Evolutionary conservation across 257 asterid genomes (phyloP), one percentile per base, ranked within the genome.

Genomic region (Jacaranda copaia): DNA sequence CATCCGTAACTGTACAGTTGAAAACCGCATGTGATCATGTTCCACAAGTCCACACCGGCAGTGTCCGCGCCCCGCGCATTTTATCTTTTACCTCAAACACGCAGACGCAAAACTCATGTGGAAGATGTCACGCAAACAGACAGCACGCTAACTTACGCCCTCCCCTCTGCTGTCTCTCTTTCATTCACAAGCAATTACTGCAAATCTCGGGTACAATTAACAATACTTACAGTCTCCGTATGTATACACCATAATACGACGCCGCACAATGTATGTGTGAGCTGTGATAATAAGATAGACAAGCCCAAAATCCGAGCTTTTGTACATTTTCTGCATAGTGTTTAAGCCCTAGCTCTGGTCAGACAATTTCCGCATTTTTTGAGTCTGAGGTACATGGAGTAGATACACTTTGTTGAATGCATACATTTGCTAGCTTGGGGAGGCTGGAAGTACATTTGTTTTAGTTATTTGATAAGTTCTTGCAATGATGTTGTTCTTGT

Each of bases 141-240:
- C 84, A 79, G 36, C 74, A 43, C 19, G 82, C 86, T 85, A 79
- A 81, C 82, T 1, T 79, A 19, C 85, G 85, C 88, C 53, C 79
- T 10, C 82, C 38, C 53, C 32, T 25, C 32, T 25, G 35, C 68
- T 55, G 12, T 68, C 67, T 75, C 73, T 64, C 83, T 75, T 43
- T 64, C 84, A 66, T 75, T 66, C 75, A 79, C 13, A 43, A 65
- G 82, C 77, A 62, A 59, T 73, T 73, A 83, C 82, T 80, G 87
- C 82, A 77, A 45, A 62, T 75, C 62, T 77, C 68, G 55, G 70
- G 32, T 38, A 72, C 81, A 79, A 73, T 57, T 48, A 56, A 46
- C 85, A 68, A 45, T 73, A 66, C 82, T 58, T 80, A 77, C 83
- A 70, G 60, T 63, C 45, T 72, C 72, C 69, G 73, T 71, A 76